Percentiles rank a stretch among this genome's conserved stretches.
phyloP scores from a whole-genome alignment of 2,329 filamentous ascomycete species.

The Periconia sp. region DNA sequence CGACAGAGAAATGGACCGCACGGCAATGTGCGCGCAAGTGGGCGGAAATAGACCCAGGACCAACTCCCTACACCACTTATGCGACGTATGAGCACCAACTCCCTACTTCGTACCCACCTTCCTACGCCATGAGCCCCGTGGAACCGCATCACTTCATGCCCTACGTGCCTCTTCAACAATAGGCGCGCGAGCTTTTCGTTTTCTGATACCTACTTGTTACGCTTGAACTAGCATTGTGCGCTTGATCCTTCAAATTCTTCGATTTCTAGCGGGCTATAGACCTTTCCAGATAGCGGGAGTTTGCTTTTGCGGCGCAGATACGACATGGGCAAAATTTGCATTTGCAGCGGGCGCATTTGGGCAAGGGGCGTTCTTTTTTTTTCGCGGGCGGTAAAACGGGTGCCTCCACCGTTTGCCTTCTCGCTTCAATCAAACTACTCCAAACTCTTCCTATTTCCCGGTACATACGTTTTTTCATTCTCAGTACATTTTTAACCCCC shows the following conservation, averaged over 20 bases:
- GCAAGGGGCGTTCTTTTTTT: background rate
- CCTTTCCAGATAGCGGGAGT: background rate
- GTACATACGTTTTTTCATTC: background rate
- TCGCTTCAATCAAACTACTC: background rate
- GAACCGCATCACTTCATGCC: slow-evolving; percentile 34
- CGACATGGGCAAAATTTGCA: background rate
- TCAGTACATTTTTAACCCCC: background rate
- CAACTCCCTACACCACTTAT: slow-evolving; percentile 36
- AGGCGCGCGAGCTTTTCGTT: background rate
- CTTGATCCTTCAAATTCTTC: background rate
- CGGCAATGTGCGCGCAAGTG: slow-evolving; percentile 55
- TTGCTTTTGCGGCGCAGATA: background rate
- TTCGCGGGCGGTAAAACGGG: background rate
- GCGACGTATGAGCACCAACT: slow-evolving; percentile 39
- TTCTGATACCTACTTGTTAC: slow-evolving; percentile 3
- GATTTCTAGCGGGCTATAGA: background rate
- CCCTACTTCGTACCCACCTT: slow-evolving; percentile 28
- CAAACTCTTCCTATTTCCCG: background rate
- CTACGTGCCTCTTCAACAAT: slow-evolving; percentile 33
- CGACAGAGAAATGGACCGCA: slow-evolving; percentile 54
- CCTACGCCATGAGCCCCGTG: slow-evolving; percentile 41
- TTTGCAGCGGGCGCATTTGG: background rate
- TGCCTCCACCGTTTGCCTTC: background rate
- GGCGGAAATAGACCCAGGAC: slow-evolving; percentile 47
- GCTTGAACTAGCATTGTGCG: background rate